Conservation (phyloP, 1,284 basidiomycete species). For the Ganoderma sinense region DNA sequence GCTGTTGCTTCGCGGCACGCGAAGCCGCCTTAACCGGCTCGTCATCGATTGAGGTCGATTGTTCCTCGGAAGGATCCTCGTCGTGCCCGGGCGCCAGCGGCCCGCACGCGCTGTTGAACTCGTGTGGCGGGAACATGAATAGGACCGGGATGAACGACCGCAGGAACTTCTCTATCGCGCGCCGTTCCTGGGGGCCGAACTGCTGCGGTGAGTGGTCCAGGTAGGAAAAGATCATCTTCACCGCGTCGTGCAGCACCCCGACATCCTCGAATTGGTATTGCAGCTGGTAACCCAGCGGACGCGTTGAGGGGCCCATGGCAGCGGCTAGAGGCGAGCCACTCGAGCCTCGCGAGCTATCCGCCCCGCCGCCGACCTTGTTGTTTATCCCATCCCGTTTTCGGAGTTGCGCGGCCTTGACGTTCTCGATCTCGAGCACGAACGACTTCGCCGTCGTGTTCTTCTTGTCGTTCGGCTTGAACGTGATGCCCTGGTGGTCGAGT, state of each 20-base stretch:
- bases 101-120: conserved; percentile 80
- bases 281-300: conserved; percentile 70
- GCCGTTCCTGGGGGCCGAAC: conserved; percentile 82
- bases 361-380: conserved; percentile 43
- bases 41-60: conserved; percentile 50
- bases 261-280: conserved; percentile 84
- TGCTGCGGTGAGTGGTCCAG: conserved; percentile 85
- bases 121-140: conserved; percentile 78
- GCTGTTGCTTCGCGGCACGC: conserved; percentile 6
- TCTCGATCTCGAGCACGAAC: conserved; percentile 91
- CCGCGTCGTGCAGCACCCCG: conserved; percentile 84
- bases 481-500: conserved; percentile 94
- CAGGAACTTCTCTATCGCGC: conserved; percentile 87
- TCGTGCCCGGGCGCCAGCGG: conserved; percentile 56
- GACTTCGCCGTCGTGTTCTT: conserved; percentile 92
- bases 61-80: conserved; percentile 43
- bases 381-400: conserved; percentile 52
- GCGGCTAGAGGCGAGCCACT: conserved; percentile 16
- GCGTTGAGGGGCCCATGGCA: conserved; percentile 9
- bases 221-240: conserved; percentile 92
- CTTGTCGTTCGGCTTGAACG: conserved; percentile 97
- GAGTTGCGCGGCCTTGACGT: conserved; percentile 74
- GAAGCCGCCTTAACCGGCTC: conserved; percentile 24
- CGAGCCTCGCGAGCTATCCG: conserved; percentile 29
- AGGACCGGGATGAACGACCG: conserved; percentile 87